These are phyloP conservation scores for Aspergillus japonicus DNA, from an alignment of 2,329 filamentous ascomycete genomes.

Conservation along the genomic window DNA sequence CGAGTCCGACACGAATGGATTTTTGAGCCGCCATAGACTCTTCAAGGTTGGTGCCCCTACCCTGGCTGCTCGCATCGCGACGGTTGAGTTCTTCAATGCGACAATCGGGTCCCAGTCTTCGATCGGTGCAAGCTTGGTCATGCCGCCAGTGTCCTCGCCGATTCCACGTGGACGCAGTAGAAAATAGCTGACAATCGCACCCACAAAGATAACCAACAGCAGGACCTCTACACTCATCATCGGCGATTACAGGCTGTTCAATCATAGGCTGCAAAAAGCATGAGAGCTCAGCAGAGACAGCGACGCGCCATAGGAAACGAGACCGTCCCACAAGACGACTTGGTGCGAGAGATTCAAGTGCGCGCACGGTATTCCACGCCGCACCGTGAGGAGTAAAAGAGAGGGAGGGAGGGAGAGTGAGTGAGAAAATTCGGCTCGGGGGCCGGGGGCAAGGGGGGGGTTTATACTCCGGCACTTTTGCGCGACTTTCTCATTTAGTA, in stretches of 20 bases:
- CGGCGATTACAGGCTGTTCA: neutral
- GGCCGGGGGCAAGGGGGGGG: too few species aligned
- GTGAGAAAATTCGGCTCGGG: too few species aligned
- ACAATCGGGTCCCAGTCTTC: neutral
- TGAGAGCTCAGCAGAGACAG: neutral
- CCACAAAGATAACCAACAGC: neutral
- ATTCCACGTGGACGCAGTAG: neutral
- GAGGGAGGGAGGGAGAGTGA: too few species aligned
- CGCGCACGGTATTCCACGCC: too few species aligned
- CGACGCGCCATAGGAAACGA: too few species aligned
- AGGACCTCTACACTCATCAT: neutral
- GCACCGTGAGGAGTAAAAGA: too few species aligned
- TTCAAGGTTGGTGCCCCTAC: neutral
- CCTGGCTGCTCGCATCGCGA: neutral
- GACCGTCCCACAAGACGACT: too few species aligned
- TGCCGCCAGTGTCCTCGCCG: neutral
- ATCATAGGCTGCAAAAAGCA: neutral
- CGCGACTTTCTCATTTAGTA: too few species aligned
- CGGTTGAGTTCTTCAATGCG: neutral
- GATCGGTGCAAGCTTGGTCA: too few species aligned
- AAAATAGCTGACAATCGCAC: neutral
- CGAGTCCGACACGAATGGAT: neutral
- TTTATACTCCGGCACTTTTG: too few species aligned
- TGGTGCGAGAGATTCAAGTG: too few species aligned
- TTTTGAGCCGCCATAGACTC: neutral